phyloP scores from a whole-genome alignment of 495 filamentous ascomycete genomes.

The Penicillium waksmanii region DNA sequence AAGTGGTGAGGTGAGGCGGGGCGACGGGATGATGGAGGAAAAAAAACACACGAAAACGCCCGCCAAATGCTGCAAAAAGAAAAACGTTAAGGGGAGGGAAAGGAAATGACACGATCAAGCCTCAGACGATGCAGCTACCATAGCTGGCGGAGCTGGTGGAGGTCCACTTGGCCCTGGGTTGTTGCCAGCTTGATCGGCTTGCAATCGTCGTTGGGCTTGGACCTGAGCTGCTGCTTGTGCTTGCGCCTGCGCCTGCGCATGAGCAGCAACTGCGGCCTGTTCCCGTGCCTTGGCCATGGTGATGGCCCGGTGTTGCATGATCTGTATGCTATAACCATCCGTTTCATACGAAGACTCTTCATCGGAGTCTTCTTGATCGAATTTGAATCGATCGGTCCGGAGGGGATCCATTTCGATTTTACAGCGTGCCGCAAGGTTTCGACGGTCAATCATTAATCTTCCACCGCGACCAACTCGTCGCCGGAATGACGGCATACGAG shows the following conservation, averaged over 20 bases:
- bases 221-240: conserved; percentile 50
- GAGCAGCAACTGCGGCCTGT: conserved; percentile 47
- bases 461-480: conserved; percentile 75
- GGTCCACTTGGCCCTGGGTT: conserved; percentile 37
- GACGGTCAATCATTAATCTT: conserved; percentile 80
- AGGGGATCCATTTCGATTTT: conserved; percentile 54
- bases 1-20: conserved; percentile 15
- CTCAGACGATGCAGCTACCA: conserved; percentile 34
- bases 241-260: conserved; percentile 54
- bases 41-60: conserved; percentile 37
- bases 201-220: conserved; percentile 52
- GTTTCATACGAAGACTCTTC: conserved; percentile 73
- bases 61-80: conserved; percentile 43
- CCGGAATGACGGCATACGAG: conserved; percentile 62
- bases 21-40: conserved; percentile 25
- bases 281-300: conserved; percentile 59
- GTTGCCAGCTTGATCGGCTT: conserved; percentile 43
- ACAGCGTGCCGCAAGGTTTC: conserved; percentile 52
- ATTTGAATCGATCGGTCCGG: conserved; percentile 77
- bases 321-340: conserved; percentile 70
- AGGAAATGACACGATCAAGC: conserved; percentile 36
- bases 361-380: conserved; percentile 69
- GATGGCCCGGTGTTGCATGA: conserved; percentile 73
- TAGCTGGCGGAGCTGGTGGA: conserved; percentile 23
- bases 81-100: conserved; percentile 26